A percentile compares a stretch with the other conserved stretches of the same genome.
Evolutionary conservation across 495 filamentous ascomycete species (phyloP).

Genomic region (Monascus purpureus): DNA sequence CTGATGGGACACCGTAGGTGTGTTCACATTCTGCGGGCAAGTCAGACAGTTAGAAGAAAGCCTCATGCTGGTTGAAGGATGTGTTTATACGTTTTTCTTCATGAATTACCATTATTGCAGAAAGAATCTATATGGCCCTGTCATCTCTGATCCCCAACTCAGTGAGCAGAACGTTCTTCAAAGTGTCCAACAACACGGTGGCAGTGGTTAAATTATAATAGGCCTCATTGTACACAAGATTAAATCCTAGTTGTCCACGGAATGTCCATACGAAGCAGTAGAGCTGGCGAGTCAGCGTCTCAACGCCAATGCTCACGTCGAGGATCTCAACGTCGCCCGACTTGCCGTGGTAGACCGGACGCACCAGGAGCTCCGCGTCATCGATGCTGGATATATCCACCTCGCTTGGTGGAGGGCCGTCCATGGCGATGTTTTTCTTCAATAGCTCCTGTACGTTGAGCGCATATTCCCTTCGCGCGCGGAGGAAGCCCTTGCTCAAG

Average conservation of each 20-base stretch:
- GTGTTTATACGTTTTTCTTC: background rate
- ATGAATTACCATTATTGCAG: too few species aligned
- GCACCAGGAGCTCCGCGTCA: constrained; percentile 10
- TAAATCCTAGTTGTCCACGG: constrained; percentile 11
- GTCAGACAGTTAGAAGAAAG: too few species aligned
- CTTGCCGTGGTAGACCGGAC: constrained; percentile 9
- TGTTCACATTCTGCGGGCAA: too few species aligned
- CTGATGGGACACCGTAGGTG: too few species aligned
- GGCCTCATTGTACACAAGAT: constrained; percentile 19
- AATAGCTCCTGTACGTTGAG: constrained; percentile 4
- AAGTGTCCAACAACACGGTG: constrained; percentile 3
- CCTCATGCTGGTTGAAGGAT: too few species aligned
- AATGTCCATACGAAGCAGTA: constrained; percentile 15
- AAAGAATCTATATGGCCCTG: too few species aligned
- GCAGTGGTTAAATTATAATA: constrained; percentile 10
- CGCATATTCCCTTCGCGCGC: constrained; percentile 16
- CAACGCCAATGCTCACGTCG: constrained; percentile 10
- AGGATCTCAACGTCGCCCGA: constrained; percentile 9
- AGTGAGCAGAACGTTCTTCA: background rate
- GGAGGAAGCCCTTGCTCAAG: constrained; percentile 9
- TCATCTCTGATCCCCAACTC: background rate
- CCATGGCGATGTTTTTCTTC: constrained; percentile 4
- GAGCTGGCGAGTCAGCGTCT: constrained; percentile 11
- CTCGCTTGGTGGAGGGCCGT: constrained; percentile 10
- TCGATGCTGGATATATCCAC: constrained; percentile 18